Percentiles rank a stretch among this genome's conserved stretches.
Conservation (phyloP, 495 filamentous ascomycete species). For the Hypoxylon fuscum region DNA sequence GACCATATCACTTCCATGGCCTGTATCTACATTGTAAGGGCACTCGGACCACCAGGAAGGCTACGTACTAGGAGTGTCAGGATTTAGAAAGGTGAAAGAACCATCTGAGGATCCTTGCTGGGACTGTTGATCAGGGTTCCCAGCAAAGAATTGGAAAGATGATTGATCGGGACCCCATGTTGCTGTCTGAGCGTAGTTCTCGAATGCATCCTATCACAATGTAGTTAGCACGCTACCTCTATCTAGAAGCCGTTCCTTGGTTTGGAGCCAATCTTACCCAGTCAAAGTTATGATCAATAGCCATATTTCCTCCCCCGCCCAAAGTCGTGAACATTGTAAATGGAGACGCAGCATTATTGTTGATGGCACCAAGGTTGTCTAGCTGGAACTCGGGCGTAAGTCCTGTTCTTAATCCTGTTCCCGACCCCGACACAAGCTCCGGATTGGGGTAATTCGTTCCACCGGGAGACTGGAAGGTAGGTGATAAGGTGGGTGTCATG, state of each 20-base stretch:
- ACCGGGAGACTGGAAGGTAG: slow-evolving; percentile 54
- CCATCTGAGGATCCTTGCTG: slow-evolving; percentile 45
- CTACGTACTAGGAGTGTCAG: slow-evolving; percentile 27
- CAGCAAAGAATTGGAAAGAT: slow-evolving; percentile 57
- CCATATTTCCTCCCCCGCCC: slow-evolving; percentile 50
- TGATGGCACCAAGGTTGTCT: slow-evolving; percentile 59
- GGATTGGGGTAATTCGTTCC: slow-evolving; percentile 48
- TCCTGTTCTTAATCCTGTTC: slow-evolving; percentile 37
- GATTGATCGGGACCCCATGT: slow-evolving; percentile 56
- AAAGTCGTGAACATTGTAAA: slow-evolving; percentile 57
- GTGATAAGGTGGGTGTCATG: slow-evolving; percentile 70
- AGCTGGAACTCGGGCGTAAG: slow-evolving; percentile 60
- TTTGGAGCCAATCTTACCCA: slow-evolving; percentile 68
- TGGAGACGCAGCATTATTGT: slow-evolving; percentile 63
- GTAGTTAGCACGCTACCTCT: slow-evolving; percentile 7
- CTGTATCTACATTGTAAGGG: no score
- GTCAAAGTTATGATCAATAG: slow-evolving; percentile 69
- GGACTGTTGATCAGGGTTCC: slow-evolving; percentile 48
- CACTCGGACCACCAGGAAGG: no score
- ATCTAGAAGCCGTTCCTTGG: neutral
- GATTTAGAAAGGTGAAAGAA: slow-evolving; percentile 41
- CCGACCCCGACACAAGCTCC: slow-evolving; percentile 45
- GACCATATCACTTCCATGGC: neutral
- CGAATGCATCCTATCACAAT: slow-evolving; percentile 53
- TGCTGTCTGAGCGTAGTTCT: slow-evolving; percentile 59